These are phyloP conservation scores for Umbelopsis isabellina DNA, from an alignment of 192 early-diverging fungal genomes.

Conservation along the genomic window DNA sequence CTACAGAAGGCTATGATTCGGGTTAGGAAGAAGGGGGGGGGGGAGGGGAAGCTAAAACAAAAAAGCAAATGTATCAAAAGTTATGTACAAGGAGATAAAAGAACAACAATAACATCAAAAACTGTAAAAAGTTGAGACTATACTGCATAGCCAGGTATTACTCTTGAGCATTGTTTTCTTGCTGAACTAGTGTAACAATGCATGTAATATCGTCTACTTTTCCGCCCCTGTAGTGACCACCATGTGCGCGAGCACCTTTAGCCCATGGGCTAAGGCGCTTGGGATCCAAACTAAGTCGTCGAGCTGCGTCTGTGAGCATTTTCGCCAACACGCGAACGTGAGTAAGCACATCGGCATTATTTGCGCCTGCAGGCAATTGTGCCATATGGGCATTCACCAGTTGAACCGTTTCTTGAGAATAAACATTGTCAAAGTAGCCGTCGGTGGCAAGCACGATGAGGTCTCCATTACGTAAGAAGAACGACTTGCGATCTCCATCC, in stretches of 20 bases:
- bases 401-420: slow-evolving; percentile 53
- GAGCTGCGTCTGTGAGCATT: slow-evolving; percentile 55
- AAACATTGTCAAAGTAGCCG: slow-evolving; percentile 67
- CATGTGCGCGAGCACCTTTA: slow-evolving; percentile 49
- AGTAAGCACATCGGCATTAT: slow-evolving; percentile 41
- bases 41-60: too few species aligned
- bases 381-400: slow-evolving; percentile 49
- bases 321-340: slow-evolving; percentile 51
- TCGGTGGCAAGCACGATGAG: slow-evolving; percentile 62
- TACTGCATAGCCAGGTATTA: not conserved
- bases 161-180: not conserved
- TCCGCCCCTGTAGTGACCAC: slow-evolving; percentile 49
- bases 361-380: slow-evolving; percentile 6
- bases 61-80: not conserved
- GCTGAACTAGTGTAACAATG: slow-evolving; percentile 52
- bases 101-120: not conserved
- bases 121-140: not conserved
- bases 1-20: not conserved
- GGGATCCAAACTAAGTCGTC: slow-evolving; percentile 49
- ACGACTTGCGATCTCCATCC: slow-evolving; percentile 52
- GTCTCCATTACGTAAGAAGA: slow-evolving; percentile 60
- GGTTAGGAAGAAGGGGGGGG: too few species aligned
- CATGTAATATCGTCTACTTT: slow-evolving; percentile 65
- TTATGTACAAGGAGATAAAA: not conserved
- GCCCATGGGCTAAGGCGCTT: slow-evolving; percentile 57